Base-by-base conservation (phyloP, 2,329 filamentous ascomycete species). In the Ophiocordyceps australis region DNA sequence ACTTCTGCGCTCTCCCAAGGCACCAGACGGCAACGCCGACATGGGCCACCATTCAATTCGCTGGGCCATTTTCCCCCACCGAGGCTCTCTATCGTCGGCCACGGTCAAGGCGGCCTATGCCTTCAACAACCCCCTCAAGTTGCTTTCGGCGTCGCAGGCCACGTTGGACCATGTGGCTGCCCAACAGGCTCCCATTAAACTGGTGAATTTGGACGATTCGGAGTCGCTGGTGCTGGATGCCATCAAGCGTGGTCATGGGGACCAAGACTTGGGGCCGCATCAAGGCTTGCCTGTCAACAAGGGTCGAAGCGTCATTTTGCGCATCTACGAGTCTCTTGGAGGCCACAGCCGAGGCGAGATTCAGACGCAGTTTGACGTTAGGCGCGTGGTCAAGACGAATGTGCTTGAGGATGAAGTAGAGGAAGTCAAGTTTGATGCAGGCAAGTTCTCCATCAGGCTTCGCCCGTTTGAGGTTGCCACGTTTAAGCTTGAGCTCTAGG, bases 181-280 rank as follows among this genome's bases (percentile, higher is more conserved):
- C 13, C n/a, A n/a, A n/a, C n/a, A n/a, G n/a, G 39, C 45, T 2
- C 67, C 76, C 0, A 67, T 94, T 42, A 65, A 64, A 32, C 52
- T 94, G n/a, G 58, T 59, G 2, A 74, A 75, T 23, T 59, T 63
- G 23, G 49, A 53, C 25, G 43, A 43, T 16, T 50, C 49, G 14
- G 46, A 60, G 8, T 74, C 77, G 3, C 56, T 98, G 13, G 59
- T 98, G 4, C 58, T 98, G 1, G 89, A 98, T 45, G 76, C 74
- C 1, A 65, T 98, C 48, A 98, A 98, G 63, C 75, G 89, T 30
- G 89, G 81, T n/a, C 79, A 86, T 44, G 79, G 86, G 39, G 79
- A 86, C 36, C 73, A 76, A 40, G 79, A 83, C 37, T 65, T 83
- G 22, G 69, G 62, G 23, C 50, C 61, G 11, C 62, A 59, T 4